Conservation (phyloP, 2,329 filamentous ascomycete species). For the Parastagonospora nodorum region DNA sequence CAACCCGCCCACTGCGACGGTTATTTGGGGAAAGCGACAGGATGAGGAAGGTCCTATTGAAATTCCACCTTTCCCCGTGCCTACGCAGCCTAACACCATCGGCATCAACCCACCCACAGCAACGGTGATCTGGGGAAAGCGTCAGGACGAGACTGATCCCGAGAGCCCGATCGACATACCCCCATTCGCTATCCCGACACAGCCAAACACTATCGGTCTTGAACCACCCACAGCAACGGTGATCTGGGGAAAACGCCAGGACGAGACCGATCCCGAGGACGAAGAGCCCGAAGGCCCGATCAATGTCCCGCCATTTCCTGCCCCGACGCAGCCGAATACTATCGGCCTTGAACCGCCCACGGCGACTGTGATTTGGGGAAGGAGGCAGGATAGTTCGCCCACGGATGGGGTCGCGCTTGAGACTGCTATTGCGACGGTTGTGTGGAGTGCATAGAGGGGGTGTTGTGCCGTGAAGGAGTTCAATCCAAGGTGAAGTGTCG, state of each 20-base stretch:
- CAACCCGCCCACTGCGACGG: slow-evolving; percentile 11
- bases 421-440: slow-evolving; percentile 3
- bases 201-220: slow-evolving; percentile 5
- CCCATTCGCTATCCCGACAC: slow-evolving; percentile 1
- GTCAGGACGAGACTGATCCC: not conserved
- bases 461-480: too few species aligned
- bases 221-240: slow-evolving; percentile 4
- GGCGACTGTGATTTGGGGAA: slow-evolving; percentile 12
- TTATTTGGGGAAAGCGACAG: slow-evolving; percentile 17
- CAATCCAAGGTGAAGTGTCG: too few species aligned
- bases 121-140: slow-evolving; percentile 14
- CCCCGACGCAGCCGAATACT: slow-evolving; percentile 2
- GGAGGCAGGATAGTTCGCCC: not conserved
- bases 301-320: slow-evolving; percentile 3
- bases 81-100: slow-evolving; percentile 3
- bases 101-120: slow-evolving; percentile 4
- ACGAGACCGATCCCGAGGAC: slow-evolving; percentile 3
- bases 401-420: not conserved
- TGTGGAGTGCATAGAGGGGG: slow-evolving; percentile 9
- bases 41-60: slow-evolving; percentile 5
- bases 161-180: slow-evolving; percentile 8
- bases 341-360: slow-evolving; percentile 5
- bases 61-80: slow-evolving; percentile 4
- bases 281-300: slow-evolving; percentile 6
- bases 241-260: slow-evolving; percentile 20